Base-by-base conservation (phyloP, 2,329 filamentous ascomycete species). In the Alternaria alternata region DNA sequence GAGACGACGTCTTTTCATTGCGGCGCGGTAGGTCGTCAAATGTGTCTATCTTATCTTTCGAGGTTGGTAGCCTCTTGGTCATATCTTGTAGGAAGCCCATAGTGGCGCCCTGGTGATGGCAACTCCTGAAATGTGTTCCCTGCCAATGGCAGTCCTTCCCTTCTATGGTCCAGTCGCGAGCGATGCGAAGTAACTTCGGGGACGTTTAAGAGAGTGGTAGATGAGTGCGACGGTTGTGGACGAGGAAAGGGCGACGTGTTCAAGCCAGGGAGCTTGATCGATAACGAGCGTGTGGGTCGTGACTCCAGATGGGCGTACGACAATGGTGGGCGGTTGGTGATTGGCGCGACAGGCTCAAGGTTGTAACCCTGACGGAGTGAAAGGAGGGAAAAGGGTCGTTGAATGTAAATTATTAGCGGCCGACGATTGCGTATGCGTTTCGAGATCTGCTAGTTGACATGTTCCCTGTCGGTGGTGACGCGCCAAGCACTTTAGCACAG, bases 51-150 rank as follows among this genome's bases (percentile, higher is more conserved):
- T 51, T 70, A 54, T 74, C 73, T 57, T 80, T 77, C 39, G 81
- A 70, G 30, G 81, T 79, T 32, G 82, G 82, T 62, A 84, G 67
- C 65, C 80, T 79, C 75, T 81, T 81, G 57, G 77, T 76, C 43
- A 84, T 67, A 63, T 81, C 78, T 56, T 67, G 61, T 24, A 66
- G 38, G 43, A 66, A 57, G 39, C 62, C 64, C 67, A 69, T 70
- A 38, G 38, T 51, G 46, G 51, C 47, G 48, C 32, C 47, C 30
- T n/a, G 53, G 60, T 44, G 39, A 51, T 51, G 41, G 57, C 54
- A 67, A 58, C 38, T 56, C n/a, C 41, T 36, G 24, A 42, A 38
- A 55, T 58, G 58, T 24, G 41, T 57, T 63, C 43, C 26, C 53
- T 61, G 61, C 64, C 64, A 56, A 42, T 43, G 62, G 66, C 64